These are phyloP conservation scores for Colletotrichum cuscutae DNA, from an alignment of 2,329 filamentous ascomycete genomes.

Conservation along the genomic window DNA sequence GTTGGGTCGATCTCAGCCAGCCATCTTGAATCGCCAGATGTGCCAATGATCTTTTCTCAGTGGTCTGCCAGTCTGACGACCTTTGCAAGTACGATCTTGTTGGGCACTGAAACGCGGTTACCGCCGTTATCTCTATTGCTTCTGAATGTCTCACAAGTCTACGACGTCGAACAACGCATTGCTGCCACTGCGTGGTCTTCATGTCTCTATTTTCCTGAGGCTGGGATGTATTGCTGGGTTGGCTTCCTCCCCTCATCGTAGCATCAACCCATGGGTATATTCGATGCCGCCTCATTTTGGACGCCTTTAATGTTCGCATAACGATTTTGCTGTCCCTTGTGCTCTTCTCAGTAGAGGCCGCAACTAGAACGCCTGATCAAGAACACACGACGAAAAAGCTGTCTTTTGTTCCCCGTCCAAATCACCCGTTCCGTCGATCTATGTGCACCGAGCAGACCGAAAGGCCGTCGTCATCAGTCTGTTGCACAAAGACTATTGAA, in stretches of 20 bases:
- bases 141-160: constrained; percentile 24
- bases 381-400: neutral
- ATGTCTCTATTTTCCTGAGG: neutral
- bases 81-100: constrained; percentile 49
- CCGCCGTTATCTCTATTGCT: constrained; percentile 52
- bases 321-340: neutral
- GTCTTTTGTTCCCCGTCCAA: neutral
- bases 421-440: neutral
- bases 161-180: constrained; percentile 59
- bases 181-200: constrained; percentile 10
- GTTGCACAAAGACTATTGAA: neutral
- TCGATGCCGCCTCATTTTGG: neutral
- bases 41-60: constrained; percentile 14
- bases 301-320: neutral
- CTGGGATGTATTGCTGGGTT: neutral
- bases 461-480: neutral
- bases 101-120: constrained; percentile 60
- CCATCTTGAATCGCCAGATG: constrained; percentile 22
- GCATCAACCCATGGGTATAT: constrained; percentile 1
- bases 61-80: constrained; percentile 49
- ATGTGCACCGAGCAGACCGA: neutral
- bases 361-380: neutral
- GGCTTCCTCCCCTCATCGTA: neutral
- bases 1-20: constrained; percentile 29
- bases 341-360: neutral